Percentiles rank a stretch among this genome's conserved stretches.
These are phyloP conservation scores for Melaleuca alternifolia DNA, from an alignment of 345 rosid species.

Conservation along the genomic window DNA sequence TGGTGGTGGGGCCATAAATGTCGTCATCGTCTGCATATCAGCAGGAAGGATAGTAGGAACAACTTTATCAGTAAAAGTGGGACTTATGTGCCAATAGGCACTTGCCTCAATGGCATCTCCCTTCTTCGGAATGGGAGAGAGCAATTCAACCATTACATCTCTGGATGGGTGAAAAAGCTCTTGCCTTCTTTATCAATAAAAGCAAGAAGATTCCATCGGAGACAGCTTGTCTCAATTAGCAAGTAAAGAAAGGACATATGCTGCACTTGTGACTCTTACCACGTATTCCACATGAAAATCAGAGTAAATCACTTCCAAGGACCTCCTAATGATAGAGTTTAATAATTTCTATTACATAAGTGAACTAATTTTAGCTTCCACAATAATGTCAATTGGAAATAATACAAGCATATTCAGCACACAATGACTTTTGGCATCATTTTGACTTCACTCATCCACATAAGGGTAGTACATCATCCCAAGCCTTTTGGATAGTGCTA, in stretches of 20 bases:
- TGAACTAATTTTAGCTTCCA: neutral
- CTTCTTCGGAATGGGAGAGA: neutral
- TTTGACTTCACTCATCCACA: neutral
- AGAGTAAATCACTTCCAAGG: neutral
- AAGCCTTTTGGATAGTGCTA: neutral
- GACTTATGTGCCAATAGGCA: neutral
- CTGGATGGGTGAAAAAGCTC: neutral
- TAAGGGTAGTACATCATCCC: neutral
- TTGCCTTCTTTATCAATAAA: neutral
- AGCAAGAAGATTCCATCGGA: neutral
- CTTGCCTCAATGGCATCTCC: neutral
- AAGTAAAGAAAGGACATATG: neutral
- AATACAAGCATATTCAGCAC: neutral
- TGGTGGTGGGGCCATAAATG: conserved; percentile 89
- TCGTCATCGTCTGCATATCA: conserved; percentile 64
- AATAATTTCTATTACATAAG: neutral
- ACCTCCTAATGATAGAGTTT: neutral
- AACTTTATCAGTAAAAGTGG: neutral
- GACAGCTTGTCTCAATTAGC: neutral
- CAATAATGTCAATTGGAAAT: neutral
- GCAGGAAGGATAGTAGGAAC: neutral
- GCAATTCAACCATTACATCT: neutral
- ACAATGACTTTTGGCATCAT: neutral
- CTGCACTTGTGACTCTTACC: neutral
- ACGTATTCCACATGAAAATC: neutral